Evolutionary conservation across 2,329 filamentous ascomycete species (phyloP), one percentile per base, ranked within the genome.

Genomic region (Calonectria pauciramosa): DNA sequence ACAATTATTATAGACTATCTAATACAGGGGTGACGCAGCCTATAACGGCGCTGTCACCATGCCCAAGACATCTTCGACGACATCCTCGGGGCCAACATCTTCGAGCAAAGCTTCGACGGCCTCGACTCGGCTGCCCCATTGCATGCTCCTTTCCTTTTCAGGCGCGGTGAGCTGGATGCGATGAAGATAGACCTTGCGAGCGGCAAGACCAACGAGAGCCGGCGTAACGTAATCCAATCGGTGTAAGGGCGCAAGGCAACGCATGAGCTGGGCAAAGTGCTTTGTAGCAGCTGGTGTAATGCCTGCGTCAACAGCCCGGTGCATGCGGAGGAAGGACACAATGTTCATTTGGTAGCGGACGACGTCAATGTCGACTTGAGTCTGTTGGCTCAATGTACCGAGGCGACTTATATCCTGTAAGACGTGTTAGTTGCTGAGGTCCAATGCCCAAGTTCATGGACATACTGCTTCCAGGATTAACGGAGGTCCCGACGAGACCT

Each of bases 291-390:
- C 86, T 0, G 96, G 93, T 16, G 95, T 94, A 66, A 98, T 91
- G 52, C 96, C 95, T 18, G 93, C 91, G 23, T 91, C 91, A 32
- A 98, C 94, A 64, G 95, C 96, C 68, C 96, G 93, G 85, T 98
- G 96, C 83, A 97, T 90, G 34, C 97, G 93, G 78, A 99, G 89
- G 83, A 98, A 98, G 4, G 96, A 91, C 66, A 96, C 88, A 47
- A 99, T 91, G 84, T 99, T 96, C 88, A 96, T 93, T 73, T 96
- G 90, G 84, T 99, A 99, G 54, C 95, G 92, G 72, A 91, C 88
- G 3, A 98, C 91, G 78, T 98, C 96, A 26, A 96, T 90, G 72
- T 93, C 94, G 32, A 96, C 87, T 51, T 89, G 90, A 18, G 94
- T 91, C 3, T 89, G 82, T 3, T 89, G 86, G 70, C 90, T 90